Evolutionary conservation across 192 early-diverging fungal species (phyloP).

Genomic region (Linnemannia exigua): DNA sequence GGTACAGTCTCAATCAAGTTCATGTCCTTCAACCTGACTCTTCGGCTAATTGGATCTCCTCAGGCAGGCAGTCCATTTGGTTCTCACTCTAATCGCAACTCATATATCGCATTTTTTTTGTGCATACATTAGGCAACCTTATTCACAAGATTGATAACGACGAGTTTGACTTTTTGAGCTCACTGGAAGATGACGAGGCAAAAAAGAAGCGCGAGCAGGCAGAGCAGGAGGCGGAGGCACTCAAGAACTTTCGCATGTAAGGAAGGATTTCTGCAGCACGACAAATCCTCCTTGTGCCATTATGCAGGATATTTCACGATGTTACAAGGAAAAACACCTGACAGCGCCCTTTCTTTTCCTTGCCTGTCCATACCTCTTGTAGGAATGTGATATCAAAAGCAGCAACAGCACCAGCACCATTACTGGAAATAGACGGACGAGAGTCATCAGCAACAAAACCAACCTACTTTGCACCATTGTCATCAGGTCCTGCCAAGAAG

Average conservation of each 20-base stretch:
- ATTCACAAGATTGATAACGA: constrained; percentile 78
- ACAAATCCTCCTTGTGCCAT: too few relatives aligned
- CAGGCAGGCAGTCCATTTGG: background rate
- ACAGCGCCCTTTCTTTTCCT: background rate
- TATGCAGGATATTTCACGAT: too few relatives aligned
- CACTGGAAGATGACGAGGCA: constrained; percentile 65
- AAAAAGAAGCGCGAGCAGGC: constrained; percentile 58
- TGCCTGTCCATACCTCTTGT: background rate
- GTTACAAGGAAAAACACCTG: too few relatives aligned
- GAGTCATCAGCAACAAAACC: background rate
- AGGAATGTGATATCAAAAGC: constrained; percentile 31
- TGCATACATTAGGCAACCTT: constrained; percentile 60
- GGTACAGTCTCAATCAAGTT: constrained; percentile 37
- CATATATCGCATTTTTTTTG: background rate
- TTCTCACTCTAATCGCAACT: background rate
- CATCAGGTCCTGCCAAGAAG: constrained; percentile 5
- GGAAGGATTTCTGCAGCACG: constrained; percentile 13
- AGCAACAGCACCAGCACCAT: background rate
- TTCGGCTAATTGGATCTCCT: too few relatives aligned
- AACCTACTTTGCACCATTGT: background rate
- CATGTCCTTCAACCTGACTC: too few relatives aligned
- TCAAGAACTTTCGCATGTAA: constrained; percentile 67
- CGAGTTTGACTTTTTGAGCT: constrained; percentile 77
- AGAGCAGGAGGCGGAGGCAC: constrained; percentile 59
- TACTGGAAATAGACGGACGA: background rate